Evolutionary conservation across 169 alveolate species (phyloP).

Genomic region (Eimeria brunetti): DNA sequence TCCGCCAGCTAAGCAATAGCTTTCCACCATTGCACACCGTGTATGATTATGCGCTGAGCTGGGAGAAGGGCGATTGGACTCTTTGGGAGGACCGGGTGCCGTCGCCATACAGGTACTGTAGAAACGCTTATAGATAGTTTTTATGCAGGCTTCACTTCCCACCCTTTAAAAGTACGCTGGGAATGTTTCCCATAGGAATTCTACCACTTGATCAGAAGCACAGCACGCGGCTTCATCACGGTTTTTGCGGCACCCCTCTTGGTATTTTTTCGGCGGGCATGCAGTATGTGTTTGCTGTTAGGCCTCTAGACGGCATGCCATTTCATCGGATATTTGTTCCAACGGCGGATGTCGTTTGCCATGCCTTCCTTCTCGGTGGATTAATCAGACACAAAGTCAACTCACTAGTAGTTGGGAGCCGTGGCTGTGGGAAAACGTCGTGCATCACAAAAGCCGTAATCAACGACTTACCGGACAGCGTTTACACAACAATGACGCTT

Average conservation of each 20-base stretch:
- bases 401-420: slow-evolving; percentile 93
- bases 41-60: slow-evolving; percentile 93
- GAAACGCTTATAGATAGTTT: background rate
- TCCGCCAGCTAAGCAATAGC: slow-evolving; percentile 91
- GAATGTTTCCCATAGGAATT: slow-evolving; percentile 81
- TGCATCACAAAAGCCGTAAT: slow-evolving; percentile 89
- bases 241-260: background rate
- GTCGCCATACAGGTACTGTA: slow-evolving; percentile 81
- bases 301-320: slow-evolving; percentile 88
- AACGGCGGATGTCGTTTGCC: slow-evolving; percentile 95
- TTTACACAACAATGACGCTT: slow-evolving; percentile 88
- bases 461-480: slow-evolving; percentile 85
- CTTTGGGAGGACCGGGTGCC: slow-evolving; percentile 85
- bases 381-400: slow-evolving; percentile 88
- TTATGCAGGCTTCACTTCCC: background rate
- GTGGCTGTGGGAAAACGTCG: slow-evolving; percentile 97
- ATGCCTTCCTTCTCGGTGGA: slow-evolving; percentile 88
- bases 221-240: background rate
- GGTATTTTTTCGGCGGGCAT: background rate
- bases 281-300: slow-evolving; percentile 86
- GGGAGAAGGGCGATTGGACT: slow-evolving; percentile 90
- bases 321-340: slow-evolving; percentile 95
- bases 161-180: background rate
- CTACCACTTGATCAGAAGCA: background rate
- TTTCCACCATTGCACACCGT: slow-evolving; percentile 94